Percentiles rank a stretch among this genome's conserved stretches.
Evolutionary conservation across 2,329 filamentous ascomycete species (phyloP).

Genomic region (Xenoacremonium recifei): DNA sequence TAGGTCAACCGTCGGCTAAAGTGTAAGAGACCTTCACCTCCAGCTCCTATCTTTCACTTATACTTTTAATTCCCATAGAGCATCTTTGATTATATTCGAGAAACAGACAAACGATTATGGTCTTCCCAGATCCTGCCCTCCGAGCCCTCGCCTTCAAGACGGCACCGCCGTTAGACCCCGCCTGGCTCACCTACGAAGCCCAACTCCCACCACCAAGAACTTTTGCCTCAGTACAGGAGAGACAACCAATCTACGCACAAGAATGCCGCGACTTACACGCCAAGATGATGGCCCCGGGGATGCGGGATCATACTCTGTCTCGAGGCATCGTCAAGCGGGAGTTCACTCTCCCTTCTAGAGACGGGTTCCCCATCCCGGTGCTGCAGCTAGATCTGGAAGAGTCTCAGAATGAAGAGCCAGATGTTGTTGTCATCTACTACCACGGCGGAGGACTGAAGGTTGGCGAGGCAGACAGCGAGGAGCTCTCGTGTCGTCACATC

Average conservation of each 20-base stretch:
- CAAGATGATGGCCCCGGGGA: conserved; percentile 33
- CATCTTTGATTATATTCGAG: background rate
- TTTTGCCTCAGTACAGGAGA: conserved; percentile 25
- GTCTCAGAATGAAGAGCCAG: conserved; percentile 8
- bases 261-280: conserved; percentile 38
- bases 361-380: conserved; percentile 36
- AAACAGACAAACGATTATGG: too few relatives aligned
- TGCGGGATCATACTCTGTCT: conserved; percentile 36
- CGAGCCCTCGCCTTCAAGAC: conserved; percentile 25
- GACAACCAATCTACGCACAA: conserved; percentile 39
- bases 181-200: conserved; percentile 40
- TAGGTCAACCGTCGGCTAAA: conserved; percentile 1
- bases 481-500: conserved; percentile 45
- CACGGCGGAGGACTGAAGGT: conserved; percentile 48
- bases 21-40: background rate
- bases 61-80: background rate
- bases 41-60: background rate
- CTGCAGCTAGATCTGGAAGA: conserved; percentile 29
- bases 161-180: conserved; percentile 38
- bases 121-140: conserved; percentile 15
- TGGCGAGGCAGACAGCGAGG: conserved; percentile 49
- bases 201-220: conserved; percentile 19
- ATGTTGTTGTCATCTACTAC: conserved; percentile 41
- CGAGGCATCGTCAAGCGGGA: conserved; percentile 28
- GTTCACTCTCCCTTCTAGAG: conserved; percentile 32